These are phyloP conservation scores for Cyclotella distinguenda DNA, from an alignment of 108 stramenopile species.

Conservation along the genomic window DNA sequence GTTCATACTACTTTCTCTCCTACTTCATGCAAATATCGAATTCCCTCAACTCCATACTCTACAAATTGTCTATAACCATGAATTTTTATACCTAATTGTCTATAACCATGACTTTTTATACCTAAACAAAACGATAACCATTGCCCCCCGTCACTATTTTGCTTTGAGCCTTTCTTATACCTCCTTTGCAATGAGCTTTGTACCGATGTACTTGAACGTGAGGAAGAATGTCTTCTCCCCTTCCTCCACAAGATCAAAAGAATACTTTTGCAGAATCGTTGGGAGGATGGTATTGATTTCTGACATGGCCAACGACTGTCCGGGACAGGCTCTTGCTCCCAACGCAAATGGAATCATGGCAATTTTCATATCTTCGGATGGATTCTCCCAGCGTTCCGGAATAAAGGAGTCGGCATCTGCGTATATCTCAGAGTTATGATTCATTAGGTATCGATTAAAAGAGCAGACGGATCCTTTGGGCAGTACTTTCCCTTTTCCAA, in stretches of 20 bases:
- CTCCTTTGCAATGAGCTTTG: too few species aligned
- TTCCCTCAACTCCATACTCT: too few species aligned
- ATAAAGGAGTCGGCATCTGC: conserved; percentile 22
- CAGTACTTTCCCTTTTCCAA: background rate
- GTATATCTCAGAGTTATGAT: conserved; percentile 17
- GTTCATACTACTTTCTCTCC: too few species aligned
- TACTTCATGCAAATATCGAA: too few species aligned
- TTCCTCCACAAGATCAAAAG: conserved; percentile 23
- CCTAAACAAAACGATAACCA: too few species aligned
- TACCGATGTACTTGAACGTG: conserved; percentile 19
- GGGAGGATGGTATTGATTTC: conserved; percentile 13
- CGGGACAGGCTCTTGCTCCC: conserved; percentile 28
- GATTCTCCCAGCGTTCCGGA: conserved; percentile 40
- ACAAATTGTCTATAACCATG: too few species aligned
- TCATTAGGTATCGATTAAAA: background rate
- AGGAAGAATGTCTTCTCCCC: conserved; percentile 12
- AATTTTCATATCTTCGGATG: conserved; percentile 22
- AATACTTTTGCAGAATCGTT: background rate
- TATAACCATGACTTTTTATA: too few species aligned
- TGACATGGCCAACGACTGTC: conserved; percentile 25
- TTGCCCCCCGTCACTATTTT: too few species aligned
- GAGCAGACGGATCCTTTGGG: conserved; percentile 20
- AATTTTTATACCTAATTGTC: too few species aligned
- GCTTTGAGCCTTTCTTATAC: too few species aligned
- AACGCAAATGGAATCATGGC: conserved; percentile 20